These are phyloP conservation scores for Pichia kudriavzevii DNA, from an alignment of 1,139 yeast species.

Conservation along the genomic window DNA sequence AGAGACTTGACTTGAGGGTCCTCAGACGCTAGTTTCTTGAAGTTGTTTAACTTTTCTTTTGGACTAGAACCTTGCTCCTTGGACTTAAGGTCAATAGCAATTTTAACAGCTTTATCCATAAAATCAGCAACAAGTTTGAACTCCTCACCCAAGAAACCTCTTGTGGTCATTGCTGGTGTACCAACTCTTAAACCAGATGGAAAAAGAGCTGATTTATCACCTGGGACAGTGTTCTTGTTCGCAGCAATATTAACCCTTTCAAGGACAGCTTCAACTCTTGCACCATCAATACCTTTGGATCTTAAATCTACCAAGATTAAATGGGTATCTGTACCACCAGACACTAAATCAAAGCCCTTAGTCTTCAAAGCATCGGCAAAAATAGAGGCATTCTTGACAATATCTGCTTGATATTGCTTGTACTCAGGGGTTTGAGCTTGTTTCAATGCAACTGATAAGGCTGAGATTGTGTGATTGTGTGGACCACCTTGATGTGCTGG, in stretches of 20 bases:
- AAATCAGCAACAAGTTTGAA: conserved; percentile 71
- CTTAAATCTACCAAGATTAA: conserved; percentile 80
- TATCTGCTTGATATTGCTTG: conserved; percentile 75
- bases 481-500: conserved; percentile 99
- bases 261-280: conserved; percentile 85
- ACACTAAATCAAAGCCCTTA: conserved; percentile 72
- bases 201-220: conserved; percentile 88
- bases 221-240: conserved; percentile 93
- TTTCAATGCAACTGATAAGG: conserved; percentile 87
- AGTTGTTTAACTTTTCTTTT: conserved; percentile 55
- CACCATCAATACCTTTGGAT: conserved; percentile 86
- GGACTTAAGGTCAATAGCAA: conserved; percentile 51
- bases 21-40: conserved; percentile 58
- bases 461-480: conserved; percentile 95
- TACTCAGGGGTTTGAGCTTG: conserved; percentile 85
- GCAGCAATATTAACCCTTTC: conserved; percentile 90
- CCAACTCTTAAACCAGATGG: conserved; percentile 97
- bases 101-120: conserved; percentile 70
- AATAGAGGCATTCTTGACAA: conserved; percentile 69
- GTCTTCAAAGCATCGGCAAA: conserved; percentile 64
- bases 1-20: conserved; percentile 51
- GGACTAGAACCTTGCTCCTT: conserved; percentile 54
- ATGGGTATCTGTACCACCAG: conserved; percentile 93
- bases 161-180: conserved; percentile 96
- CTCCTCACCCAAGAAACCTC: conserved; percentile 79